Percentiles rank a stretch among this genome's conserved stretches.
Conservation (phyloP, 768 basidiomycete species). For the Rhizopogon roseolus region DNA sequence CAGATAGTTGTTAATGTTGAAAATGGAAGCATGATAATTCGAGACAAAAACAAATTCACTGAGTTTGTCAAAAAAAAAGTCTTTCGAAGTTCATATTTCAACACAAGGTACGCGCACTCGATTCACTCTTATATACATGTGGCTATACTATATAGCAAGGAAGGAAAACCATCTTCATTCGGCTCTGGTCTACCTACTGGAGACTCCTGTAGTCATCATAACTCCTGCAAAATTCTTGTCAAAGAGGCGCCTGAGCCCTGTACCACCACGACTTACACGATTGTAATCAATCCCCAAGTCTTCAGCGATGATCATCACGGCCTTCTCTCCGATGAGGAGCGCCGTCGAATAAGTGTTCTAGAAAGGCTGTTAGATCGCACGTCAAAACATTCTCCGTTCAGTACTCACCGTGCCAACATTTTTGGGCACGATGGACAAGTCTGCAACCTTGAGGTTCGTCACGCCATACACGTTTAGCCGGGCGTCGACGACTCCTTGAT, state of each 20-base stretch:
- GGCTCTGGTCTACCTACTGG: too few relatives aligned
- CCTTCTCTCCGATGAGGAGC: slow-evolving; percentile 54
- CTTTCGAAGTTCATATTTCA: too few relatives aligned
- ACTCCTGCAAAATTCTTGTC: neutral
- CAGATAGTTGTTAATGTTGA: too few relatives aligned
- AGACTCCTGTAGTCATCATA: neutral
- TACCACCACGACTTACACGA: neutral
- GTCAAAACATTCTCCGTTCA: neutral
- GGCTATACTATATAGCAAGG: too few relatives aligned
- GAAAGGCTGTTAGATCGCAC: neutral
- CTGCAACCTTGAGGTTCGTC: slow-evolving; percentile 10
- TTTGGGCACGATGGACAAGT: slow-evolving; percentile 17
- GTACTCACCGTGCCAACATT: slow-evolving; percentile 26
- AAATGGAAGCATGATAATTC: too few relatives aligned
- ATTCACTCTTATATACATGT: too few relatives aligned
- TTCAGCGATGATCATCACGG: slow-evolving; percentile 52
- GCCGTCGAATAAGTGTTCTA: slow-evolving; percentile 42
- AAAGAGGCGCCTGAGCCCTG: neutral
- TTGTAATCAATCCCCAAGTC: slow-evolving; percentile 32
- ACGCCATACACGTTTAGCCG: slow-evolving; percentile 12
- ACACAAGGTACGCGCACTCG: too few relatives aligned
- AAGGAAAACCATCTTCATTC: too few relatives aligned
- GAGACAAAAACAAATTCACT: too few relatives aligned
- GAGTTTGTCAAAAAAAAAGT: too few relatives aligned
- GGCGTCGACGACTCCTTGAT: slow-evolving; percentile 23